A percentile compares a stretch with the other conserved stretches of the same genome.
Evolutionary conservation across 768 basidiomycete genomes (phyloP).

Genomic region (Paxillus rubicundulus): DNA sequence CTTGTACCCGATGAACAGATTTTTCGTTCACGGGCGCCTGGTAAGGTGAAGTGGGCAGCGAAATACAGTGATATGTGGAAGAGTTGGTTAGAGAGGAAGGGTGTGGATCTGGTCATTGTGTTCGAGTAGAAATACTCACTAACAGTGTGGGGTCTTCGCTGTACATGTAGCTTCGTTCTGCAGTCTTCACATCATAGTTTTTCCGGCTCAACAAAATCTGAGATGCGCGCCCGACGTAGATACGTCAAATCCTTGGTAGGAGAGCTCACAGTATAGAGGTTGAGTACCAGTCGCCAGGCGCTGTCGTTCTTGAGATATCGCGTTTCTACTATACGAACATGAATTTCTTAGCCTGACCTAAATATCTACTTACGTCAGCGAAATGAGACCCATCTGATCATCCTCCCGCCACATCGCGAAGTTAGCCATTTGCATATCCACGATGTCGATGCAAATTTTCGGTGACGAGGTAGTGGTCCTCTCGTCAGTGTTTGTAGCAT

Average conservation of each 20-base stretch:
- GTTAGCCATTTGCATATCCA: conserved; percentile 1
- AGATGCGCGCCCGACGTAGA: too few relatives aligned
- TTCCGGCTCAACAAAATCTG: too few relatives aligned
- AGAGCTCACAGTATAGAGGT: too few relatives aligned
- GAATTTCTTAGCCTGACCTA: too few relatives aligned
- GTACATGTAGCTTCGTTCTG: background rate
- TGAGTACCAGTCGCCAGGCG: too few relatives aligned
- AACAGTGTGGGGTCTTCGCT: too few relatives aligned
- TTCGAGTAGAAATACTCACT: too few relatives aligned
- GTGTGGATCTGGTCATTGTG: conserved; percentile 33
- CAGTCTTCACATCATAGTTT: background rate
- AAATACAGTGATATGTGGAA: conserved; percentile 39
- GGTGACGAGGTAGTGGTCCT: conserved; percentile 48
- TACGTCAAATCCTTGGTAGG: too few relatives aligned
- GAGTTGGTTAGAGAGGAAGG: conserved; percentile 37
- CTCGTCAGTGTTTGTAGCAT: background rate
- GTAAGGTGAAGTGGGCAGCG: conserved; percentile 15
- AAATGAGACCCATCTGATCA: background rate
- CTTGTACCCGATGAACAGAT: conserved; percentile 38
- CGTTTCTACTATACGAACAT: too few relatives aligned
- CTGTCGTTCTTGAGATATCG: too few relatives aligned
- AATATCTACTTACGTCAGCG: background rate
- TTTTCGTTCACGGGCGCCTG: conserved; percentile 20
- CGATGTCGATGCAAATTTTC: conserved; percentile 73
- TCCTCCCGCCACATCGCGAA: background rate